Evolutionary conservation across 1,284 basidiomycete species (phyloP).

Genomic region (Cryptococcus hybrid): DNA sequence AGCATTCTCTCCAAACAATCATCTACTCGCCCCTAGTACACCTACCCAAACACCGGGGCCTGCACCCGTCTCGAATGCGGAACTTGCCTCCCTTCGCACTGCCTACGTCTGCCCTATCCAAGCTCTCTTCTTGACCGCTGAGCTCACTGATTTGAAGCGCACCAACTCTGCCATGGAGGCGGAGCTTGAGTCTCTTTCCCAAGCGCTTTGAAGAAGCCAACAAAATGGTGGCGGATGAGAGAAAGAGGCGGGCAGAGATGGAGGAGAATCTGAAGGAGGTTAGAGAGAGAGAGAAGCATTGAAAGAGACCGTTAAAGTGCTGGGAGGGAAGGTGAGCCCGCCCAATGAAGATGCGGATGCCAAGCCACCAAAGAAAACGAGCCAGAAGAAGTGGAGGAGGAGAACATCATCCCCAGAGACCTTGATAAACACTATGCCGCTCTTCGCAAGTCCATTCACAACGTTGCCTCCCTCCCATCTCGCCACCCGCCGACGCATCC

Average conservation of each 20-base stretch:
- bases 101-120: constrained; percentile 21
- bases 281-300: constrained; percentile 68
- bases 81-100: constrained; percentile 27
- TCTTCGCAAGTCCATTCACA: constrained; percentile 38
- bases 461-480: constrained; percentile 18
- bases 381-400: not conserved
- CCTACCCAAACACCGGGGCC: too few species aligned
- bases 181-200: constrained; percentile 76
- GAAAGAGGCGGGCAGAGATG: constrained; percentile 68
- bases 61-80: constrained; percentile 1
- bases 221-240: constrained; percentile 84
- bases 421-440: constrained; percentile 46
- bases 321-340: constrained; percentile 52
- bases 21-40: constrained; percentile 5
- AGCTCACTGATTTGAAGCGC: constrained; percentile 52
- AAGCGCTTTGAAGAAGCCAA: constrained; percentile 91
- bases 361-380: not conserved
- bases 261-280: constrained; percentile 65
- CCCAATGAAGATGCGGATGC: constrained; percentile 4
- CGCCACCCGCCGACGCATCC: not conserved
- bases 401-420: constrained; percentile 21
- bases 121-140: constrained; percentile 34
- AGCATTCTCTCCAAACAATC: constrained; percentile 4
- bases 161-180: constrained; percentile 73
- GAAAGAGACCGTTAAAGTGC: constrained; percentile 65